Conservation (phyloP, 176 grass and related monocot species). For the Bothriochloa decipiens region DNA sequence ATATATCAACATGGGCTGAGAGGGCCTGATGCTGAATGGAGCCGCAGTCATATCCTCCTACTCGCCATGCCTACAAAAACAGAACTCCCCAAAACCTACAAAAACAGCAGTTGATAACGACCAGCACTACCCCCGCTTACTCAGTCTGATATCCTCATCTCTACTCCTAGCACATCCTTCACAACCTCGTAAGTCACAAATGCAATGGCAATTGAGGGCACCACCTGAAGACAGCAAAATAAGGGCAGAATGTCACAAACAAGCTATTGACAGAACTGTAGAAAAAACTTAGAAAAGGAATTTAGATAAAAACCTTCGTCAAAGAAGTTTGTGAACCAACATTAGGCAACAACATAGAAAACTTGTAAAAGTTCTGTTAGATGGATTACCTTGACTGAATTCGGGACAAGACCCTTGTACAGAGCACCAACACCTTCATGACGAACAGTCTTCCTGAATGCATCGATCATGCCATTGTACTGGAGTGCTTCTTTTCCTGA, state of each 20-base stretch:
- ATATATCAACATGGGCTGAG: conserved; percentile 67
- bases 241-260: not conserved
- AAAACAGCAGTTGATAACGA: conserved; percentile 61
- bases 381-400: conserved; percentile 88
- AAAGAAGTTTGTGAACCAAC: not conserved
- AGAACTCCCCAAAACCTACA: conserved; percentile 52
- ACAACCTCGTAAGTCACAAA: conserved; percentile 96
- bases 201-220: conserved; percentile 92
- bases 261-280: not conserved
- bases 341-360: not conserved
- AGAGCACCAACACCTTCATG: conserved; percentile 85
- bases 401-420: conserved; percentile 98
- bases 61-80: conserved; percentile 67
- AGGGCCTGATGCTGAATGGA: conserved; percentile 65
- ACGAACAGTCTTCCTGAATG: conserved; percentile 87
- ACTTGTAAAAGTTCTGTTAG: not conserved
- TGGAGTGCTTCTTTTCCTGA: conserved; percentile 66
- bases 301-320: not conserved
- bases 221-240: conserved; percentile 61
- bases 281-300: not conserved
- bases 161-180: conserved; percentile 97
- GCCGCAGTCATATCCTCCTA: conserved; percentile 58
- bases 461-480: conserved; percentile 93
- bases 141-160: conserved; percentile 99
- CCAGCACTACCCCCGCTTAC: conserved; percentile 37